Conservation (phyloP, 1,284 basidiomycete species). For the Bondarzewia mesenterica region DNA sequence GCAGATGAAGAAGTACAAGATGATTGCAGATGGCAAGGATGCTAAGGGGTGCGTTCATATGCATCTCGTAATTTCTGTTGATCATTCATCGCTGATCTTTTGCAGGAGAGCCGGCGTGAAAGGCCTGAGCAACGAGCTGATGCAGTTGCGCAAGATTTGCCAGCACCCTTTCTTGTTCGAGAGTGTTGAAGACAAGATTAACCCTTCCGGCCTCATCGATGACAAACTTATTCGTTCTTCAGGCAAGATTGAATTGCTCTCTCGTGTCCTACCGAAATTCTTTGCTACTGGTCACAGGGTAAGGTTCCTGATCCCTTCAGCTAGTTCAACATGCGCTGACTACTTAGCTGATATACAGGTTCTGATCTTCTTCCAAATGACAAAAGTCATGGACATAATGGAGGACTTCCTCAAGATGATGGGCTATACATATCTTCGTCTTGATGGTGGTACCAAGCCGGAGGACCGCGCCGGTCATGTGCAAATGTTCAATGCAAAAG, state of each 20-base stretch:
- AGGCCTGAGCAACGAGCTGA: conserved; percentile 93
- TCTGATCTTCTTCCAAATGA: conserved; percentile 99
- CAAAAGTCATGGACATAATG: conserved; percentile 99
- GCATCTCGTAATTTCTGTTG: not conserved
- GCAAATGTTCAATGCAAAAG: conserved; percentile 84
- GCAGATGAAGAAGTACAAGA: conserved; percentile 96
- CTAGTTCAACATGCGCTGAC: not conserved
- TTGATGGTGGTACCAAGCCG: conserved; percentile 97
- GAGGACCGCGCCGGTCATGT: conserved; percentile 94
- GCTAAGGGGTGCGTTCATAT: conserved; percentile 48
- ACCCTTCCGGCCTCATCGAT: conserved; percentile 74
- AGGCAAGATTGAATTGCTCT: conserved; percentile 95
- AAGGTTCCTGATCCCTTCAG: conserved; percentile 15
- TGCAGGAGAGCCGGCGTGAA: conserved; percentile 75
- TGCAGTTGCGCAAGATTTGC: conserved; percentile 99
- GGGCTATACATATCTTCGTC: conserved; percentile 85
- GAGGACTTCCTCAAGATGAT: conserved; percentile 95
- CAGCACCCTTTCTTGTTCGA: conserved; percentile 97
- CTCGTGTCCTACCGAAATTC: conserved; percentile 91
- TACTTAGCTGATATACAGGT: conserved; percentile 40
- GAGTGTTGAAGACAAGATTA: conserved; percentile 90
- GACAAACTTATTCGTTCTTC: conserved; percentile 84
- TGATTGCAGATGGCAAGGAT: conserved; percentile 87
- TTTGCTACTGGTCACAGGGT: conserved; percentile 91
- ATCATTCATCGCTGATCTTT: conserved; percentile 7